These are phyloP conservation scores for Solanum aculeatissimum DNA, from an alignment of 305 asterid species.

Conservation along the genomic window DNA sequence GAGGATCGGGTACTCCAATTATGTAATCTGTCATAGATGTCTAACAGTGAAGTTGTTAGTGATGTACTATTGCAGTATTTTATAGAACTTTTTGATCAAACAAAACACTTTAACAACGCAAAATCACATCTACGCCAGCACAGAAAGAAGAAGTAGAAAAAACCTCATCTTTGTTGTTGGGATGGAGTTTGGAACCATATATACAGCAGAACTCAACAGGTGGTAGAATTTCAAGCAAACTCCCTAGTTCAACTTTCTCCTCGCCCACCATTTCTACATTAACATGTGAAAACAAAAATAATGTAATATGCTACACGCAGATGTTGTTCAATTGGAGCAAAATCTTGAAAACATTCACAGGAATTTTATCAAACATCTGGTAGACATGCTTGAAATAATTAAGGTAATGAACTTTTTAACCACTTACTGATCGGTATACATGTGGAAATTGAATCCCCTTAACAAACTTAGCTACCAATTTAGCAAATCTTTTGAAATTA, in stretches of 20 bases:
- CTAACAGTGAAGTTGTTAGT: constrained; percentile 13
- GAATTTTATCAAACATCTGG: not conserved
- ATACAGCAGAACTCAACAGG: constrained; percentile 72
- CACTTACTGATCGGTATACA: not conserved
- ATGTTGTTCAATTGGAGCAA: not conserved
- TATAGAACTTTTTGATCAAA: not conserved
- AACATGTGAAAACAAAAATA: not conserved
- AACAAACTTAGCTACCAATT: not conserved
- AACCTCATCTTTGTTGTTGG: constrained; percentile 62
- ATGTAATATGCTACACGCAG: not conserved
- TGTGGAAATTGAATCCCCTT: not conserved
- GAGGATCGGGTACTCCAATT: constrained; percentile 78
- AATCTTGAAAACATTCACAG: not conserved
- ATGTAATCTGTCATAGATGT: constrained; percentile 74
- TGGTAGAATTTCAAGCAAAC: constrained; percentile 60
- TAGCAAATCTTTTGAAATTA: not conserved
- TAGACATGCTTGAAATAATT: not conserved
- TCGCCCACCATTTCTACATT: constrained; percentile 23
- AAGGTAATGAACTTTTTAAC: not conserved
- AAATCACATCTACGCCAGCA: not conserved
- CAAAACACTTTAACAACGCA: not conserved
- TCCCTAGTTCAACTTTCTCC: constrained; percentile 17
- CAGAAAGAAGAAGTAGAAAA: not conserved
- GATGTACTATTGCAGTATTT: not conserved
- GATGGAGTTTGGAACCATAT: constrained; percentile 87